Percentiles rank a stretch among this genome's conserved stretches.
These are phyloP conservation scores for Hyaloscypha variabilis DNA, from an alignment of 495 filamentous ascomycete species.

Conservation along the genomic window DNA sequence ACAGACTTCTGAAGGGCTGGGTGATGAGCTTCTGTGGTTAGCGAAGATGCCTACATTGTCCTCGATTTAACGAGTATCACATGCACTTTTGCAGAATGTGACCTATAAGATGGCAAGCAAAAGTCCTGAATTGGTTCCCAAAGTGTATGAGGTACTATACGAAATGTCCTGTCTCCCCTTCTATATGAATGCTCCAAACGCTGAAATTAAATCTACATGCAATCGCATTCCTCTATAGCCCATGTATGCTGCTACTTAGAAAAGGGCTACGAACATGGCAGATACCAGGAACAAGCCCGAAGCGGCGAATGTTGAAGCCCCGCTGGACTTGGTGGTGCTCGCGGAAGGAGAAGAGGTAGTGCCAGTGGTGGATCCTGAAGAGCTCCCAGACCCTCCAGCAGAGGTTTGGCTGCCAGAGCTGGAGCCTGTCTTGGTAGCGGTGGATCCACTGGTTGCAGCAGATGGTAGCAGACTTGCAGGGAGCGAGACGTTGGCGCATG, in stretches of 20 bases:
- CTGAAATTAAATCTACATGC: neutral
- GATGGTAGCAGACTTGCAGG: slow-evolving; percentile 2
- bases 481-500: slow-evolving; percentile 40
- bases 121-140: neutral
- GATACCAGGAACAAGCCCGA: slow-evolving; percentile 8
- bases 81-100: too few species aligned
- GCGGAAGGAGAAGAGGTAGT: neutral
- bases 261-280: slow-evolving; percentile 9
- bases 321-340: neutral
- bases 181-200: neutral
- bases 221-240: neutral
- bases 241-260: neutral
- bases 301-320: neutral
- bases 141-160: neutral
- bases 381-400: neutral
- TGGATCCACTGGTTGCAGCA: neutral
- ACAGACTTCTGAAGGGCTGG: too few species aligned
- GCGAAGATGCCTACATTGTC: too few species aligned
- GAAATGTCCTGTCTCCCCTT: neutral
- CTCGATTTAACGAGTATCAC: too few species aligned
- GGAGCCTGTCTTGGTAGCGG: neutral
- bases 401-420: neutral
- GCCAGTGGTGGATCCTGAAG: neutral
- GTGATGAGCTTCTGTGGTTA: too few species aligned
- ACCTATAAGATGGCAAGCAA: neutral